Evolutionary conservation across 495 filamentous ascomycete genomes (phyloP).

Genomic region (Hypomontagnella submonticulosa): DNA sequence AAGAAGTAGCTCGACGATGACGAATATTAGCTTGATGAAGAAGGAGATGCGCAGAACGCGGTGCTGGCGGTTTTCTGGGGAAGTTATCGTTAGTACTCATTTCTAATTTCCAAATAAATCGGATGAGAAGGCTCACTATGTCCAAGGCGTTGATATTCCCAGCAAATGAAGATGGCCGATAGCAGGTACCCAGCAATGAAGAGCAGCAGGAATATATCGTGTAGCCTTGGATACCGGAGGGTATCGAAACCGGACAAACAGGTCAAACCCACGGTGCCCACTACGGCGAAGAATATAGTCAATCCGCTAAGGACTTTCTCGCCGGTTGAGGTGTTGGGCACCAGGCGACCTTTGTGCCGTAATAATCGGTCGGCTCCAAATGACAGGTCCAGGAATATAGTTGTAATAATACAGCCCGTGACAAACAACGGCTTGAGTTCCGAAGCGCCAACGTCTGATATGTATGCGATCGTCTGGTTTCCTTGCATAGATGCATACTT

Average conservation of each 20-base stretch:
- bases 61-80: slow-evolving; percentile 73
- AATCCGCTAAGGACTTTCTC: slow-evolving; percentile 77
- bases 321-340: slow-evolving; percentile 70
- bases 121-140: slow-evolving; percentile 58
- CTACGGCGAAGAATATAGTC: slow-evolving; percentile 76
- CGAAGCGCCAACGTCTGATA: slow-evolving; percentile 79
- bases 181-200: slow-evolving; percentile 89
- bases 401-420: slow-evolving; percentile 78
- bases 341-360: slow-evolving; percentile 77
- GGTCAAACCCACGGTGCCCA: slow-evolving; percentile 83
- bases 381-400: slow-evolving; percentile 84
- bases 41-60: slow-evolving; percentile 79
- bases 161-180: slow-evolving; percentile 84
- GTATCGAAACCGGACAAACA: slow-evolving; percentile 89
- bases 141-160: slow-evolving; percentile 87
- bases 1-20: slow-evolving; percentile 79
- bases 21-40: slow-evolving; percentile 82
- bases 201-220: slow-evolving; percentile 80
- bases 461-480: slow-evolving; percentile 79
- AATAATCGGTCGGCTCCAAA: slow-evolving; percentile 85
- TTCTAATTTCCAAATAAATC: background rate
- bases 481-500: slow-evolving; percentile 74
- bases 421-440: slow-evolving; percentile 89
- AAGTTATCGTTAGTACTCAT: slow-evolving; percentile 3
- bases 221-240: slow-evolving; percentile 67